A percentile compares a stretch with the other conserved stretches of the same genome.
These are phyloP conservation scores for Gaultheria prostrata DNA, from an alignment of 148 eudicot species.

Conservation along the genomic window DNA sequence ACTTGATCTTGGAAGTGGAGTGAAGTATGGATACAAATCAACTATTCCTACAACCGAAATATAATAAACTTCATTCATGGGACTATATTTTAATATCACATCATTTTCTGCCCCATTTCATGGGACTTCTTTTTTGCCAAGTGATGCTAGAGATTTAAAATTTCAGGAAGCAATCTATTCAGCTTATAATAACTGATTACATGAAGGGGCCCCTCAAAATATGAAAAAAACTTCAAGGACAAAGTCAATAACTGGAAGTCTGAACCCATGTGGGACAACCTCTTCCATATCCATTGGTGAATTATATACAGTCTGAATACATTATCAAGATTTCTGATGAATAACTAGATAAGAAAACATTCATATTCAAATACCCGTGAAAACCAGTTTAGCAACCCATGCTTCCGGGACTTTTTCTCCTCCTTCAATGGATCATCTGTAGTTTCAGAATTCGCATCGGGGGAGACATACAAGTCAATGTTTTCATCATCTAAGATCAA, in stretches of 20 bases:
- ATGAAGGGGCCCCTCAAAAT: neutral
- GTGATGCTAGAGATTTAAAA: neutral
- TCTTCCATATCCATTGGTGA: neutral
- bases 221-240: neutral
- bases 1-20: neutral
- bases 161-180: neutral
- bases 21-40: neutral
- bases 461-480: constrained; percentile 65
- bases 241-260: neutral
- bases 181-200: neutral
- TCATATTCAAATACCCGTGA: constrained; percentile 48
- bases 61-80: constrained; percentile 1
- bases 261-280: neutral
- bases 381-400: constrained; percentile 91
- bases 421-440: constrained; percentile 61
- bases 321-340: neutral
- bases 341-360: neutral
- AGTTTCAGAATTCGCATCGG: constrained; percentile 63
- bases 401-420: constrained; percentile 75
- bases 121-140: neutral
- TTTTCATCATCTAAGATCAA: constrained; percentile 87
- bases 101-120: neutral
- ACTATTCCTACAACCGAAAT: neutral
- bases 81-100: neutral
- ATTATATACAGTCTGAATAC: neutral